phyloP scores from a whole-genome alignment of 805 yeast genomes.

The Candida nitratophila region DNA sequence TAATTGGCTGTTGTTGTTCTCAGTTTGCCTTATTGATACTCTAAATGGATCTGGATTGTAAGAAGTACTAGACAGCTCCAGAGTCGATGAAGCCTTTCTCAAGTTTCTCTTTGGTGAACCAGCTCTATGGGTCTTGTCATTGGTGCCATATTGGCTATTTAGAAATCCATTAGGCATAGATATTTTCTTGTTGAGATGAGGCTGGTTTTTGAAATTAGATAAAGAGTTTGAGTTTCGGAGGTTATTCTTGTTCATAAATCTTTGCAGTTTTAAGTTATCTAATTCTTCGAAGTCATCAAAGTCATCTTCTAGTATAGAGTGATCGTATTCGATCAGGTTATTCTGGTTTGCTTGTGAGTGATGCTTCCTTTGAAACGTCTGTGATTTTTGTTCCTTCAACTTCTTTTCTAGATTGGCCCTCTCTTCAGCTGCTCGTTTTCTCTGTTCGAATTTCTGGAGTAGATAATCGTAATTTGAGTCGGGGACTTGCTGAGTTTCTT shows the following conservation, averaged over 20 bases:
- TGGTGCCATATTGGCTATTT: not conserved
- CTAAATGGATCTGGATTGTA: not conserved
- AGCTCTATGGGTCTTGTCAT: not conserved
- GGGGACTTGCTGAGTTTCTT: not conserved
- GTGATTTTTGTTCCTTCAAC: slow-evolving; percentile 5
- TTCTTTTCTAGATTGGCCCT: slow-evolving; percentile 8
- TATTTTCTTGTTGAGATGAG: not conserved
- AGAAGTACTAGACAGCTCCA: slow-evolving; percentile 20
- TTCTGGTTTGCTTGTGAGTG: not conserved
- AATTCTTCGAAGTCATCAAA: slow-evolving; percentile 19
- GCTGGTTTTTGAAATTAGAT: not conserved
- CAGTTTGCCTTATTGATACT: not conserved
- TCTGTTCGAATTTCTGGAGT: slow-evolving; percentile 8
- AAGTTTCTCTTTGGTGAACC: slow-evolving; percentile 15
- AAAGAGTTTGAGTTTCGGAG: not conserved
- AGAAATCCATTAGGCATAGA: not conserved
- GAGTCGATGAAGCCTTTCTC: slow-evolving; percentile 22
- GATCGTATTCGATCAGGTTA: slow-evolving; percentile 13
- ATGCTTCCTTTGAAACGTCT: slow-evolving; percentile 1
- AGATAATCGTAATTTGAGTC: slow-evolving; percentile 1
- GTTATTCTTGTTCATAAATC: slow-evolving; percentile 8
- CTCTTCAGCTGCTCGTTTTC: slow-evolving; percentile 13
- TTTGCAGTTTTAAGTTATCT: slow-evolving; percentile 14
- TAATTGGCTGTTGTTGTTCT: not conserved
- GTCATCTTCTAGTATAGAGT: slow-evolving; percentile 18